Evolutionary conservation across 257 asterid species (phyloP).

Genomic region (Schizonepeta tenuifolia): DNA sequence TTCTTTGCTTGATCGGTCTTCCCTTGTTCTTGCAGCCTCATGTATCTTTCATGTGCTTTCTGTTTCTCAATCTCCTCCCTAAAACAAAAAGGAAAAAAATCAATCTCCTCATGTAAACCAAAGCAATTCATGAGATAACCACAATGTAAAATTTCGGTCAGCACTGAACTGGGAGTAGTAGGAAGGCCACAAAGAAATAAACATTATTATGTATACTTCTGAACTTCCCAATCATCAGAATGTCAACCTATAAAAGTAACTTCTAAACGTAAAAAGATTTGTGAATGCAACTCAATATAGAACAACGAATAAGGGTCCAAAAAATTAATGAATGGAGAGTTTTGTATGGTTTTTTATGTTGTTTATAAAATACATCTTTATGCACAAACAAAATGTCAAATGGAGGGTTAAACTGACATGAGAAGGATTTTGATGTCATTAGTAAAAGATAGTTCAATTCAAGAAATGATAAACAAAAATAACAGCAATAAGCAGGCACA

Average conservation of each 20-base stretch:
- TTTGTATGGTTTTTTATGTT: not conserved
- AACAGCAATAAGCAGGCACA: constrained; percentile 29
- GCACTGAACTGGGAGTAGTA: not conserved
- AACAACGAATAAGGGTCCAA: not conserved
- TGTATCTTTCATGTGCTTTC: constrained; percentile 90
- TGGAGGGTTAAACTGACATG: not conserved
- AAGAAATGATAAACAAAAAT: not conserved
- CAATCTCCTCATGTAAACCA: constrained; percentile 8
- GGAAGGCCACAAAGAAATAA: not conserved
- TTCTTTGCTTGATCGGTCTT: constrained; percentile 94
- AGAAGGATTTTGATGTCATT: not conserved
- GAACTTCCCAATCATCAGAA: not conserved
- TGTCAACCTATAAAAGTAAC: not conserved
- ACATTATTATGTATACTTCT: not conserved
- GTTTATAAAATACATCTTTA: not conserved
- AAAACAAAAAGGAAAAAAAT: constrained; percentile 17
- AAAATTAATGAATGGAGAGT: not conserved
- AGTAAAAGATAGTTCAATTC: not conserved
- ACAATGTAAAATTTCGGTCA: not conserved
- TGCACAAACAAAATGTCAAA: not conserved
- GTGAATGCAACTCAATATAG: not conserved
- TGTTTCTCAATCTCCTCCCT: constrained; percentile 98
- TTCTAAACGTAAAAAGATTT: not conserved
- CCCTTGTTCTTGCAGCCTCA: constrained; percentile 98
- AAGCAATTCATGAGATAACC: constrained; percentile 17